Conservation (phyloP, 1,139 yeast species). For the Sugiyamaella grinbergsii region DNA sequence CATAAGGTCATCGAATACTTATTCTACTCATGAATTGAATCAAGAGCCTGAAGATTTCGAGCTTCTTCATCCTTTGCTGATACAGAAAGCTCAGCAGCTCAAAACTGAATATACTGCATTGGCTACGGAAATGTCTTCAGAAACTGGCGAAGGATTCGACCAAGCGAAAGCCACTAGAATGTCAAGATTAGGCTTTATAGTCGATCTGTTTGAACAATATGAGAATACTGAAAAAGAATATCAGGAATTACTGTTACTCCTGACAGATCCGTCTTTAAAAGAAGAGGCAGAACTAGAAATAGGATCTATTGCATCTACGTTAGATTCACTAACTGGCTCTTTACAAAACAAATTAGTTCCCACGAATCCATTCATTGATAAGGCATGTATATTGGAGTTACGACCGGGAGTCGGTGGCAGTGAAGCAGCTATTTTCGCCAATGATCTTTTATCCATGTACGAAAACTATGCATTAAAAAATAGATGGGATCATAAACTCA, state of each 20-base stretch:
- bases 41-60: background rate
- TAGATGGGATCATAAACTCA: slow-evolving; percentile 65
- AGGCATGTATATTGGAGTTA: slow-evolving; percentile 77
- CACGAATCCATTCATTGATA: slow-evolving; percentile 72
- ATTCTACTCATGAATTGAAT: background rate
- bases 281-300: slow-evolving; percentile 53
- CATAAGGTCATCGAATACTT: background rate
- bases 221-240: slow-evolving; percentile 39
- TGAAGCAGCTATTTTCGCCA: slow-evolving; percentile 86
- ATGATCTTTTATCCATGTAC: slow-evolving; percentile 81
- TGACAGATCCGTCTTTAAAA: slow-evolving; percentile 44
- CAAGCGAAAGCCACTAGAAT: slow-evolving; percentile 58
- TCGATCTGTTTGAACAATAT: slow-evolving; percentile 56
- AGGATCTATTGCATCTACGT: slow-evolving; percentile 39
- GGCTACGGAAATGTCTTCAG: slow-evolving; percentile 51
- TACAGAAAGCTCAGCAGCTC: slow-evolving; percentile 59
- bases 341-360: slow-evolving; percentile 69
- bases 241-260: slow-evolving; percentile 43
- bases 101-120: slow-evolving; percentile 53
- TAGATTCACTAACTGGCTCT: slow-evolving; percentile 42
- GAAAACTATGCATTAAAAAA: slow-evolving; percentile 63
- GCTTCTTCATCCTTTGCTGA: slow-evolving; percentile 32
- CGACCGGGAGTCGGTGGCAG: slow-evolving; percentile 97
- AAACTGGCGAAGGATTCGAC: slow-evolving; percentile 53
- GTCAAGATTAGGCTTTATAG: slow-evolving; percentile 56